Evolutionary conservation across 805 yeast genomes (phyloP).

Genomic region (Blastobotrys terrestris): DNA sequence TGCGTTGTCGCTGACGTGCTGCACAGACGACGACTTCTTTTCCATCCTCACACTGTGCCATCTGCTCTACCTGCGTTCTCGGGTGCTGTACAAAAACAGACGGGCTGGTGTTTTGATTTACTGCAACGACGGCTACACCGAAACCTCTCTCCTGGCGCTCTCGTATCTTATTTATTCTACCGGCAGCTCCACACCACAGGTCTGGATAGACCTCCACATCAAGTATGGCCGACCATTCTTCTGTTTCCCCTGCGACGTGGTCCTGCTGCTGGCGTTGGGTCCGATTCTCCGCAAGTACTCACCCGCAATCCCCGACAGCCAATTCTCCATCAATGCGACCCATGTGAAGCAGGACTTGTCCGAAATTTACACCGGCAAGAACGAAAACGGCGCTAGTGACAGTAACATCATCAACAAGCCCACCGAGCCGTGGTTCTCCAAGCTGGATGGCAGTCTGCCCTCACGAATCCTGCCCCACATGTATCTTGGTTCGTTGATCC

Average conservation of each 20-base stretch:
- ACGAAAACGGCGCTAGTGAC: not conserved
- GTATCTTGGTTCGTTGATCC: slow-evolving; percentile 76
- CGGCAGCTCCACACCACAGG: slow-evolving; percentile 55
- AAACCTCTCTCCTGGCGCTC: slow-evolving; percentile 68
- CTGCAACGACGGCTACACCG: slow-evolving; percentile 91
- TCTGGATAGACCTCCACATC: slow-evolving; percentile 56
- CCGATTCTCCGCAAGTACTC: slow-evolving; percentile 53
- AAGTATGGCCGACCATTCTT: slow-evolving; percentile 74
- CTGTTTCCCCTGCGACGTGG: slow-evolving; percentile 69
- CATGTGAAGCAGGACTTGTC: not conserved
- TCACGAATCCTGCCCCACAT: slow-evolving; percentile 77
- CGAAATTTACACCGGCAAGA: not conserved
- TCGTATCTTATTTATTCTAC: slow-evolving; percentile 67
- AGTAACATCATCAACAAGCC: not conserved
- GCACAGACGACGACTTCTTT: slow-evolving; percentile 53
- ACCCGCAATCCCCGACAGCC: slow-evolving; percentile 34
- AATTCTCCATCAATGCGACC: slow-evolving; percentile 3
- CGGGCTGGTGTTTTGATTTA: slow-evolving; percentile 45
- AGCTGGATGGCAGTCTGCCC: slow-evolving; percentile 64
- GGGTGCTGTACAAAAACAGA: slow-evolving; percentile 19
- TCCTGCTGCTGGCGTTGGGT: slow-evolving; percentile 58
- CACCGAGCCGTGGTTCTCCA: slow-evolving; percentile 26
- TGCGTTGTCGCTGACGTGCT: slow-evolving; percentile 67
- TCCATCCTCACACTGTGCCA: slow-evolving; percentile 67
- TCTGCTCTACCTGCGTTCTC: slow-evolving; percentile 43